These are phyloP conservation scores for Luffa aegyptiaca DNA, from an alignment of 306 rosid species.

Conservation along the genomic window DNA sequence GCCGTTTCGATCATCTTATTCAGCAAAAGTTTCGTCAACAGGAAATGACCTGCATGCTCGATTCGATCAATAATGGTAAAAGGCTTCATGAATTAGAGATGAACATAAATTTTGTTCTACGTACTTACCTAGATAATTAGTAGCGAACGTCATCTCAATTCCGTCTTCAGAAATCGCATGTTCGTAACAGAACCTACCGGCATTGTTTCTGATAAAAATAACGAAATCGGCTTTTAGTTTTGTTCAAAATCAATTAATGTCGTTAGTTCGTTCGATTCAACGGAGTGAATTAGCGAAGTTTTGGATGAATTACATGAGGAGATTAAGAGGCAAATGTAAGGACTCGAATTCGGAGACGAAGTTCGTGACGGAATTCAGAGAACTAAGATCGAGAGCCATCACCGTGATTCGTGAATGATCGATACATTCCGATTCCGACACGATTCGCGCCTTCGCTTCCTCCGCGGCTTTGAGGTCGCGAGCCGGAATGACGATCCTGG, in stretches of 20 bases:
- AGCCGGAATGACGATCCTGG: slow-evolving; percentile 64
- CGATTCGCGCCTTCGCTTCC: slow-evolving; percentile 50
- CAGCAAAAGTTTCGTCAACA: slow-evolving; percentile 55
- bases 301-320: slow-evolving; percentile 48
- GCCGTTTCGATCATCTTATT: slow-evolving; percentile 68
- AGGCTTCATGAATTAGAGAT: neutral
- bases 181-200: slow-evolving; percentile 70
- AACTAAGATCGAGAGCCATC: slow-evolving; percentile 79
- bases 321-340: slow-evolving; percentile 57
- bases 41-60: slow-evolving; percentile 56
- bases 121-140: slow-evolving; percentile 57
- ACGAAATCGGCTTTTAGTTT: neutral
- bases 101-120: neutral
- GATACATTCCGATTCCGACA: slow-evolving; percentile 42
- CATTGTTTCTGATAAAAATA: slow-evolving; percentile 52
- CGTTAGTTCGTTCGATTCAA: neutral
- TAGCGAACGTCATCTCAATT: slow-evolving; percentile 85
- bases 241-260: neutral
- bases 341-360: slow-evolving; percentile 52
- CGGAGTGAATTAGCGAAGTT: slow-evolving; percentile 6
- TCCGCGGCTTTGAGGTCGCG: slow-evolving; percentile 65
- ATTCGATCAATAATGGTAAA: neutral
- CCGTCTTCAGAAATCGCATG: slow-evolving; percentile 78
- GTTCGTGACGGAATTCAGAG: slow-evolving; percentile 47
- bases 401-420: slow-evolving; percentile 28